Evolutionary conservation across 2,329 filamentous ascomycete species (phyloP), one percentile per base, ranked within the genome.

Genomic region (Nannizziopsis barbatae): DNA sequence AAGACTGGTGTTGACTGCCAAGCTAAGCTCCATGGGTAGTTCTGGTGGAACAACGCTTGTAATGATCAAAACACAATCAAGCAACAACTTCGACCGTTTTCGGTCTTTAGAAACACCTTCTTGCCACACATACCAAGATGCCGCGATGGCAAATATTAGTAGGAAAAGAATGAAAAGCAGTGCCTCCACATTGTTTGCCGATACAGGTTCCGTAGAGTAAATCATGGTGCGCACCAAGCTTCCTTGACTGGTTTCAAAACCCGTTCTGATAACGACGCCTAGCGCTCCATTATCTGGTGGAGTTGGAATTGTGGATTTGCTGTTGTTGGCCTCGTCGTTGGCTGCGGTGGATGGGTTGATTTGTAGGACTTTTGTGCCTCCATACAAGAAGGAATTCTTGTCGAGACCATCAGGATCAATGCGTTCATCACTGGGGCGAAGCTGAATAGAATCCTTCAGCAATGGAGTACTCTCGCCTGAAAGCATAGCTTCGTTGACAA

Each of bases 201-300:
- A 96, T 18, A 98, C 90, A 56, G 90, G 87, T 68, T 98, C 92
- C 1, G 92, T 98, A 1, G 93, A 95, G 72, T 95, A 98, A 61
- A 98, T 98, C 92, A 98, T 98, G 57, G 92, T 98, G 53, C 92
- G 85, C 52, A 98, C 92, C 52, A 98, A 78, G 67, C 88, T 95
- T 54, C 92, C 92, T 69, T 98, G 93, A 49, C 90, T 96, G 9
- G 92, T 98, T 70, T 98, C 93, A 61, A 98, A 98, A 10, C 92
- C 92, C 47, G 92, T 98, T 77, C 95, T 96, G 61, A 89, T 83
- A 40, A 98, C 87, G 54, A 98, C 79, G 53, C 89, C 92, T 74
- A 96, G 79, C 32, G 89, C 92, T 46, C 92, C 92, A 59, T 92
- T 86, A 66, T 98, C 92, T 0, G 93, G 92, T 32, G 92, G 83